A percentile compares a stretch with the other conserved stretches of the same genome.
Evolutionary conservation across 2,329 filamentous ascomycete genomes (phyloP).

Genomic region (Cladosporium sp.): DNA sequence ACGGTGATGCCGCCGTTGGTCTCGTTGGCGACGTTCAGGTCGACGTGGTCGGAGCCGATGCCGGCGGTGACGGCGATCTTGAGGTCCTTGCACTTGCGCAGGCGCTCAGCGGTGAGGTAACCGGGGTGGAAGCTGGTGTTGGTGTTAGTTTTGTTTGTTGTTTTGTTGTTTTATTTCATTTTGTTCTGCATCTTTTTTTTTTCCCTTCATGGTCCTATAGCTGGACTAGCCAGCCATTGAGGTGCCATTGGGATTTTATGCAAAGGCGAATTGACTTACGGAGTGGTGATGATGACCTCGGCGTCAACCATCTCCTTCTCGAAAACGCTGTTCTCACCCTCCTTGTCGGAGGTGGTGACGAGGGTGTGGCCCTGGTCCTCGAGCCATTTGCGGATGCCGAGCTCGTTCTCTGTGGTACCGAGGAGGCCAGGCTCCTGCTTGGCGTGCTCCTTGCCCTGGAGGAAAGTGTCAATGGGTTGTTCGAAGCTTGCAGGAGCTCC

Average conservation of each 20-base stretch:
- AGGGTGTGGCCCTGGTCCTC: slow-evolving; percentile 95
- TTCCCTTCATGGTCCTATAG: background rate
- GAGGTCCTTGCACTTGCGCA: slow-evolving; percentile 97
- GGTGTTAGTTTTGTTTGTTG: background rate
- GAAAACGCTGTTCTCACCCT: slow-evolving; percentile 85
- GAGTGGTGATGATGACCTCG: slow-evolving; percentile 98
- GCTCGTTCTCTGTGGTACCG: slow-evolving; percentile 96
- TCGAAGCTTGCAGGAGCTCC: background rate
- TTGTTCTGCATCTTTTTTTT: background rate
- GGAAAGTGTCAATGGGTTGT: slow-evolving; percentile 8
- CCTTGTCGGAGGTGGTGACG: slow-evolving; percentile 96
- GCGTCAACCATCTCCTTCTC: slow-evolving; percentile 94
- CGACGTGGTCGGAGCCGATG: slow-evolving; percentile 97
- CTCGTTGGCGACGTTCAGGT: slow-evolving; percentile 93
- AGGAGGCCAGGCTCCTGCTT: slow-evolving; percentile 80
- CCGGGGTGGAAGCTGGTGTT: slow-evolving; percentile 81
- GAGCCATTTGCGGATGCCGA: slow-evolving; percentile 94
- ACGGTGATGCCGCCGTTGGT: slow-evolving; percentile 97
- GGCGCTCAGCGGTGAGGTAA: slow-evolving; percentile 92
- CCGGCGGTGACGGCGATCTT: slow-evolving; percentile 96
- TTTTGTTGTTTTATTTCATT: background rate
- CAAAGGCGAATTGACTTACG: slow-evolving; percentile 48
- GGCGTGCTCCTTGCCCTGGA: slow-evolving; percentile 72
- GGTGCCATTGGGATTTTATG: background rate
- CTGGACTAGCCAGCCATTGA: background rate